Evolutionary conservation across 108 stramenopile genomes (phyloP), one percentile per base, ranked within the genome.

Genomic region (Licmophora abbreviata): DNA sequence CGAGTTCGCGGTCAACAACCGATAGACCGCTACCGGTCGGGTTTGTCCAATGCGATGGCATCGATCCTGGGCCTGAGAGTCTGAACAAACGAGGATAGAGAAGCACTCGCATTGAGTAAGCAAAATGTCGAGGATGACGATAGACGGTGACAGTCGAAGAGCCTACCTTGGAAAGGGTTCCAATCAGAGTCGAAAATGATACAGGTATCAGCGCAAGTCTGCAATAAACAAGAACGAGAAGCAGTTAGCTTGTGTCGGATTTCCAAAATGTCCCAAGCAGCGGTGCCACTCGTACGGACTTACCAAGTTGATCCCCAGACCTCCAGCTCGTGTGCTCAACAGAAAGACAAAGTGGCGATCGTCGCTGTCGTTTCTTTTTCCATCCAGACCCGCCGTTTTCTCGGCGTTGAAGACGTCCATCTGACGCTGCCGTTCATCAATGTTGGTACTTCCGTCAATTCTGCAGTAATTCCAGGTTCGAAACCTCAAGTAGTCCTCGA

Each of bases 111-210:
- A 11, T 9, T 35, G 11, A 9, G 12, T 11, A 12, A 12, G 12
- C 9, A 35, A 35, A 9, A 11, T 11, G 9, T 35, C 34, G 12
- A 9, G 12, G 12, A 11, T 35, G 34, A 9, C 9, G 12, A 35
- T 35, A 35, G 9, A n/a, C n/a, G n/a, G 34, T 35, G 34, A 12
- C 34, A 35, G 11, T 35, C 12, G 12, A 9, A 11, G 34, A 17
- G 8, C n/a, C n/a, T n/a, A n/a, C n/a, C 85, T 44, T 83, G 77
- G 61, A 91, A 90, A 11, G 99, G 99, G 63, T 99, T 99, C 96
- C 96, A 98, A 65, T 99, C 97, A 53, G 77, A 81, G 58, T 99
- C 99, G 68, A 95, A 99, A 44, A 98, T 91, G 57, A 99, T 97
- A 57, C 95, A 95, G 0, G 96, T 99, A 59, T 99, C 99, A 15